Percentiles rank a stretch among this genome's conserved stretches.
phyloP scores from a whole-genome alignment of 2,329 filamentous ascomycete species.

The Blumeria graminis region DNA sequence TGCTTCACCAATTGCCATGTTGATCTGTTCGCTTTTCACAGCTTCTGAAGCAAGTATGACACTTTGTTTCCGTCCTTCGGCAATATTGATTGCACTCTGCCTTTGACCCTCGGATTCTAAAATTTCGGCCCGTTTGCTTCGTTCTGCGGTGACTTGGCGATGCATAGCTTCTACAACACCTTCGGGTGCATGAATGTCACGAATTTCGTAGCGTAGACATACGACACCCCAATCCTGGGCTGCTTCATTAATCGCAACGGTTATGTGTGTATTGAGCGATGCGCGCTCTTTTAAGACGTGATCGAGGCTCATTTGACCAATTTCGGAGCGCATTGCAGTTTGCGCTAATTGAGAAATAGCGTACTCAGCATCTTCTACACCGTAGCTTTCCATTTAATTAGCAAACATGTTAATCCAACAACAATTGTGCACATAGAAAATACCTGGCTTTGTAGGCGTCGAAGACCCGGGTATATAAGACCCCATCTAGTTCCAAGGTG shows the following conservation, averaged over 20 bases:
- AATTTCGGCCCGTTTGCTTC: constrained; percentile 92
- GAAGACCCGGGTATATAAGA: constrained; percentile 86
- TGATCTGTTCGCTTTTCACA: constrained; percentile 73
- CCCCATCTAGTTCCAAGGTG: constrained; percentile 83
- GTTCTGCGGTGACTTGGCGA: constrained; percentile 87
- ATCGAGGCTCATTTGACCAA: constrained; percentile 85
- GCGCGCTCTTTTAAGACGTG: constrained; percentile 95
- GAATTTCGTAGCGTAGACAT: constrained; percentile 90
- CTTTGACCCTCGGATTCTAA: constrained; percentile 91
- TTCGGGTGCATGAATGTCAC: constrained; percentile 88
- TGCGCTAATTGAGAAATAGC: constrained; percentile 94
- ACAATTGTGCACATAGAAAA: constrained; percentile 11
- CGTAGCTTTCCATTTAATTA: constrained; percentile 38
- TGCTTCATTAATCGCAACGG: constrained; percentile 94
- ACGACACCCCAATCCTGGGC: constrained; percentile 92
- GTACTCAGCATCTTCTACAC: constrained; percentile 95
- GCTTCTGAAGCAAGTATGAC: constrained; percentile 93
- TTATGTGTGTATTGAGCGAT: constrained; percentile 92
- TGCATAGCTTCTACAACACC: constrained; percentile 96
- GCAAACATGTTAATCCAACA: not conserved
- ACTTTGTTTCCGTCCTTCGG: constrained; percentile 88
- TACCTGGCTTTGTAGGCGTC: constrained; percentile 95
- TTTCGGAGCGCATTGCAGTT: constrained; percentile 97
- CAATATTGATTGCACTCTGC: constrained; percentile 96
- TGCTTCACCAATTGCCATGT: constrained; percentile 74